A percentile compares a stretch with the other conserved stretches of the same genome.
Evolutionary conservation across 345 rosid species (phyloP).

Genomic region (Crucihimalaya himalaica): DNA sequence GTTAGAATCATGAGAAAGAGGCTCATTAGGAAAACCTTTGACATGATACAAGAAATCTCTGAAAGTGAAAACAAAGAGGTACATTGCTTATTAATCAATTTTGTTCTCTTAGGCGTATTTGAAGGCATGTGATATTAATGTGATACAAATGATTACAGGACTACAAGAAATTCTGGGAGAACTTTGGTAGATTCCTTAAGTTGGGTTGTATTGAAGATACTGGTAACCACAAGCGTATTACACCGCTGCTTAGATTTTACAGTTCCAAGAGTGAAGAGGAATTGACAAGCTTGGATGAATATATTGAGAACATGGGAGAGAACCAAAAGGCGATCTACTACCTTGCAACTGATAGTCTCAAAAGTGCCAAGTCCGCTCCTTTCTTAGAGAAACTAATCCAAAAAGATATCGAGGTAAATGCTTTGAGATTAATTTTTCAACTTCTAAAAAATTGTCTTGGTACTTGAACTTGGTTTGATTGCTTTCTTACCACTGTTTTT

Average conservation of each 20-base stretch:
- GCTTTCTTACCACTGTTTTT: not conserved
- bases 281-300: slow-evolving; percentile 77
- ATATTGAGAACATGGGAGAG: slow-evolving; percentile 93
- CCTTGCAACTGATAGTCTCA: slow-evolving; percentile 88
- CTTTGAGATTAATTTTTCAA: slow-evolving; percentile 1
- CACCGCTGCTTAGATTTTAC: slow-evolving; percentile 77
- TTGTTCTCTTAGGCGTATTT: not conserved
- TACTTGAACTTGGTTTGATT: not conserved
- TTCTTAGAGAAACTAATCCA: slow-evolving; percentile 95
- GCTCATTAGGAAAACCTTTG: slow-evolving; percentile 92
- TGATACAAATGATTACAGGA: slow-evolving; percentile 55
- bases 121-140: not conserved
- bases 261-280: slow-evolving; percentile 89
- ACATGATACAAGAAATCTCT: slow-evolving; percentile 91
- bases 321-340: slow-evolving; percentile 94
- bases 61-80: slow-evolving; percentile 94
- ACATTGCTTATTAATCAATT: not conserved
- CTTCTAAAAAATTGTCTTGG: not conserved
- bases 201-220: slow-evolving; percentile 94
- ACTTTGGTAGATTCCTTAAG: slow-evolving; percentile 86
- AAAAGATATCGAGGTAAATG: slow-evolving; percentile 78
- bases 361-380: slow-evolving; percentile 93
- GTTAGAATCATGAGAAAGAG: slow-evolving; percentile 98
- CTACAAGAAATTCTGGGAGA: slow-evolving; percentile 98
- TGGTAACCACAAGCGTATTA: slow-evolving; percentile 94